phyloP scores from a whole-genome alignment of 1,139 yeast genomes.

The Yamadazyma dushanensis region DNA sequence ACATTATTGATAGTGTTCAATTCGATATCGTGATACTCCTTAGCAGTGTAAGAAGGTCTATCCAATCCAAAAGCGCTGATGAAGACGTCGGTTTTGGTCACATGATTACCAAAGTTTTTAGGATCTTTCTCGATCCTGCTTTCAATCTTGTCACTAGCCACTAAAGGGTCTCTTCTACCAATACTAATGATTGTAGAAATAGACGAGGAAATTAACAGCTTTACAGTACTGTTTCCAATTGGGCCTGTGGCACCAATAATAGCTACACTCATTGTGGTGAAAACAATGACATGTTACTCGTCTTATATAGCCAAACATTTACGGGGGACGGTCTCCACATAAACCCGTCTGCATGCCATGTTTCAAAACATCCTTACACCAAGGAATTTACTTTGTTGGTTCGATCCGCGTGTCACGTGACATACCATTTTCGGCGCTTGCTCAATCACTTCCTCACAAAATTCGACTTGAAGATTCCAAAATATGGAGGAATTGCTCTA shows the following conservation, averaged over 20 bases:
- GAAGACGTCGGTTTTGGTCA: neutral
- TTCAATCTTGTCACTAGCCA: neutral
- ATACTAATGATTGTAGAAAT: neutral
- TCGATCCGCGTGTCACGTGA: neutral
- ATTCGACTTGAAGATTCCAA: neutral
- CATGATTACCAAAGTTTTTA: neutral
- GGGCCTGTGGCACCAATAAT: conserved; percentile 1
- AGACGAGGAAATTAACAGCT: neutral
- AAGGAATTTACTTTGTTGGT: too few relatives aligned
- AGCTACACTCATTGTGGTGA: neutral
- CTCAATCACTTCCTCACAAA: conserved; percentile 2
- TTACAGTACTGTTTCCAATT: neutral
- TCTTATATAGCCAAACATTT: too few relatives aligned
- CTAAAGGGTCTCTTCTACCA: neutral
- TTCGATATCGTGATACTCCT: neutral
- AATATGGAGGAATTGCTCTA: conserved; percentile 1
- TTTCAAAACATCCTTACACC: too few relatives aligned
- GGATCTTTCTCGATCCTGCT: neutral
- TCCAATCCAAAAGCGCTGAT: neutral
- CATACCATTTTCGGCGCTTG: neutral
- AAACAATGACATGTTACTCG: too few relatives aligned
- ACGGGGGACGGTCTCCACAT: too few relatives aligned
- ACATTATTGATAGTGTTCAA: neutral
- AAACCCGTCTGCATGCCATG: too few relatives aligned
- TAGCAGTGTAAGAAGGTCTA: neutral